Percentiles rank a stretch among this genome's conserved stretches.
Conservation (phyloP, 2,329 filamentous ascomycete genomes). For the Didymella lethalis region DNA sequence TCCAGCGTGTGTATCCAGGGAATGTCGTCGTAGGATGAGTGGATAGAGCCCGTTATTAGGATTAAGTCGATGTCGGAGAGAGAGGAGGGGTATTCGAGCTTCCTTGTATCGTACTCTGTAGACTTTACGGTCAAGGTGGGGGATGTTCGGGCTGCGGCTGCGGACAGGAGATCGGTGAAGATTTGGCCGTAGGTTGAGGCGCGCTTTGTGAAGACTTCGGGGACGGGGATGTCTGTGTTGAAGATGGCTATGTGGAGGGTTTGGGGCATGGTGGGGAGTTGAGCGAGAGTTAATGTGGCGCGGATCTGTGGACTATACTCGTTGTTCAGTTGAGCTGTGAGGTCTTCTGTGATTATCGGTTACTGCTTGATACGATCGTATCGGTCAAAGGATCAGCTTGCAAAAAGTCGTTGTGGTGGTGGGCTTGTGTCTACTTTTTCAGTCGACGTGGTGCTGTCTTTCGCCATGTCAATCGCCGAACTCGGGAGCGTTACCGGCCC, state of each 20-base stretch:
- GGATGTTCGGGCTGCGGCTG: slow-evolving; percentile 24
- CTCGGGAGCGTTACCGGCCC: slow-evolving; percentile 15
- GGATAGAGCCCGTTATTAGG: slow-evolving; percentile 52
- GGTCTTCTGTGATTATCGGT: background rate
- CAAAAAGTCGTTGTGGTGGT: background rate
- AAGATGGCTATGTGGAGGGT: slow-evolving; percentile 36
- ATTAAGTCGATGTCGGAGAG: slow-evolving; percentile 48
- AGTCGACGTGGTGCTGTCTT: background rate
- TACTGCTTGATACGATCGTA: background rate
- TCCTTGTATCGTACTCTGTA: slow-evolving; percentile 48
- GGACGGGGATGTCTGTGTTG: slow-evolving; percentile 44
- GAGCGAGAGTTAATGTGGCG: background rate
- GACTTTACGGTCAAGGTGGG: slow-evolving; percentile 34
- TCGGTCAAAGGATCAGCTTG: background rate
- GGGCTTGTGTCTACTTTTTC: background rate
- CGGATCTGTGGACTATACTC: background rate
- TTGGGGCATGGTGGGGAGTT: background rate
- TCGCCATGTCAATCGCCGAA: slow-evolving; percentile 5
- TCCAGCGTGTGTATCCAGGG: slow-evolving; percentile 39
- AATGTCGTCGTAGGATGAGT: slow-evolving; percentile 41
- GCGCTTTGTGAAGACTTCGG: slow-evolving; percentile 28
- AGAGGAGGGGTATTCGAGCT: slow-evolving; percentile 46
- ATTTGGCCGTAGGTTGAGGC: slow-evolving; percentile 41
- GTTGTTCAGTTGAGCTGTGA: background rate
- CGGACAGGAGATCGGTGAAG: slow-evolving; percentile 37